Percentiles rank a stretch among this genome's conserved stretches.
phyloP scores from a whole-genome alignment of 2,329 filamentous ascomycete species.

The Nemania abortiva region DNA sequence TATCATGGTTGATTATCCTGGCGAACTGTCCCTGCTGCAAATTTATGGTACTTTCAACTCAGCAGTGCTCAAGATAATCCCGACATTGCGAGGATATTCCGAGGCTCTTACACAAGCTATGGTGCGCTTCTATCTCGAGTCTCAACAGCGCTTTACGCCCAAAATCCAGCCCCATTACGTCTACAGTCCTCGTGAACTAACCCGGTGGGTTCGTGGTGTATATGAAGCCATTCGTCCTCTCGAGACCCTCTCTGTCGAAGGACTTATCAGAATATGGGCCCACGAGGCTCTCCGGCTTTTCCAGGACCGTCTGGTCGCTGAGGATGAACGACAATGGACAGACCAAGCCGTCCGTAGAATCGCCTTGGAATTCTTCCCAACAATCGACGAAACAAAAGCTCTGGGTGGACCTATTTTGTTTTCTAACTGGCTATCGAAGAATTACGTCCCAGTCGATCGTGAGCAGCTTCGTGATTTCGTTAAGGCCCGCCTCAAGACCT shows the following conservation, averaged over 20 bases:
- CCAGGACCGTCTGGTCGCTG: slow-evolving; percentile 94
- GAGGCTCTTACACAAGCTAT: slow-evolving; percentile 96
- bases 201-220: slow-evolving; percentile 95
- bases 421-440: slow-evolving; percentile 99
- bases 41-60: slow-evolving; percentile 99
- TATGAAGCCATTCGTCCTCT: slow-evolving; percentile 97
- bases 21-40: slow-evolving; percentile 91
- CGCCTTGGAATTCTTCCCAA: slow-evolving; percentile 92
- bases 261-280: slow-evolving; percentile 95
- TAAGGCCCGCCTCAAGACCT: slow-evolving; percentile 95
- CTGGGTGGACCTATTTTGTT: slow-evolving; percentile 94
- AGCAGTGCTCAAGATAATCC: slow-evolving; percentile 96
- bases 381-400: slow-evolving; percentile 89
- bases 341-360: slow-evolving; percentile 88
- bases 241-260: slow-evolving; percentile 88
- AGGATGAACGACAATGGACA: slow-evolving; percentile 96
- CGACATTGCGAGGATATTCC: slow-evolving; percentile 92
- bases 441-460: slow-evolving; percentile 96
- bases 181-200: slow-evolving; percentile 98
- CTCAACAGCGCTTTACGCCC: slow-evolving; percentile 92
- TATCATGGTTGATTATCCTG: slow-evolving; percentile 99
- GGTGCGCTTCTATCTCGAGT: slow-evolving; percentile 96
- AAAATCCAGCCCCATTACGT: slow-evolving; percentile 99
- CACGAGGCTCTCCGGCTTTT: slow-evolving; percentile 96
- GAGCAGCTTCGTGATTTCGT: slow-evolving; percentile 97